Percentiles rank a stretch among this genome's conserved stretches.
Conservation (phyloP, 345 rosid genomes). For the Eucalyptus camaldulensis region DNA sequence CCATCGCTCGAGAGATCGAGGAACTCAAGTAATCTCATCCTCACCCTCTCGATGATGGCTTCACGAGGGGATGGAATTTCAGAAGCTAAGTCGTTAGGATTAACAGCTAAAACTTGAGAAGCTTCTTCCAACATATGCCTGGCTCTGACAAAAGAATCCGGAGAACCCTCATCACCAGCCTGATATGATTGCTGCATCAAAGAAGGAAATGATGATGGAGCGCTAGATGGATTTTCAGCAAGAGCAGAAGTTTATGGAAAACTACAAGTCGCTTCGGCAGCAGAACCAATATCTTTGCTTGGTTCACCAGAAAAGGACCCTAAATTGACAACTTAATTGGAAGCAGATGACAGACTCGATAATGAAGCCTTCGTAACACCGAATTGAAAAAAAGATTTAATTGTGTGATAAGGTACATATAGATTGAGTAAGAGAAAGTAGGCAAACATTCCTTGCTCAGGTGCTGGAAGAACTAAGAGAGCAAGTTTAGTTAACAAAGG, state of each 20-base stretch:
- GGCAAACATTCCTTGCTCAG: neutral
- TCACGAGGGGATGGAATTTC: neutral
- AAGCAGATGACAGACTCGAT: neutral
- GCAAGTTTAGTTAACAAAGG: neutral
- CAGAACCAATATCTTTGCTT: neutral
- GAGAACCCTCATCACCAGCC: neutral
- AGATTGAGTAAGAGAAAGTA: neutral
- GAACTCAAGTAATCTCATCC: neutral
- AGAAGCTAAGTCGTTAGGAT: neutral
- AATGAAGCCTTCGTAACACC: neutral
- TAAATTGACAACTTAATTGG: neutral
- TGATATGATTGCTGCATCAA: neutral
- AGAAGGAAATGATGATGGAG: neutral
- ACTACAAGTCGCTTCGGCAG: rapidly evolving
- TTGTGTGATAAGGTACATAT: neutral
- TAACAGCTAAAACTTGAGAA: neutral
- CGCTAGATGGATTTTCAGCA: neutral
- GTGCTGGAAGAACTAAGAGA: neutral
- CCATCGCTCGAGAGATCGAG: neutral
- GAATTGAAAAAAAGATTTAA: neutral
- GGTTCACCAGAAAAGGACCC: neutral
- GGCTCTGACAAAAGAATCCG: neutral
- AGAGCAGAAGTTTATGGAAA: neutral
- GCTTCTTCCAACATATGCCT: neutral
- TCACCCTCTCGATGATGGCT: neutral